Evolutionary conservation across 2,329 filamentous ascomycete species (phyloP), one percentile per base, ranked within the genome.

Genomic region (Epichloe sibirici): DNA sequence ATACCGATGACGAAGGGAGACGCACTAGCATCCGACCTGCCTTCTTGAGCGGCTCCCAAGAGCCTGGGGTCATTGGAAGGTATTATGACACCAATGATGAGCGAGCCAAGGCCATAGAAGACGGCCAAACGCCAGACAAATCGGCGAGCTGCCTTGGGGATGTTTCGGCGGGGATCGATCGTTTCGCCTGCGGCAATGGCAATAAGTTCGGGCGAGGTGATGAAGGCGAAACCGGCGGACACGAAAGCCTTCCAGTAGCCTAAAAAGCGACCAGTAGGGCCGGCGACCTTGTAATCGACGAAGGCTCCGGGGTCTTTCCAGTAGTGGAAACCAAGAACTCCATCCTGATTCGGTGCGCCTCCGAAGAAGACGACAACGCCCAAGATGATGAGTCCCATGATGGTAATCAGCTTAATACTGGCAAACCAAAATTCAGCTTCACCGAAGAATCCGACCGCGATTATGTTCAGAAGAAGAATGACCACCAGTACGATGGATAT

Each of bases 1-100:
- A 88, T 88, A 35, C 84, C 83, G 57, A 82, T 78, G 49, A 82
- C 79, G 65, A 83, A 81, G 1, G 82, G 82, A 35, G 78, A 83
- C 2, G 80, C 77, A 8, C 74, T 76, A 8, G 81, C 61, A 59
- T 77, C 72, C 57, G 82, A 82, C 28, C 45, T 55, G 44, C 53
- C 53, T 8, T 3, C 39, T 5, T 53, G 35, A 40, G 48, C 35
- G 48, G 73, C 76, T 37, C 69, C 70, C 3, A 82, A 74, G 57
- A 91, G 74, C 7, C 74, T 73, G 0, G 69, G 57, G 59, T 90
- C 80, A 56, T 88, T 74, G 62, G 82, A 85, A 2, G 88, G 74
- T 6, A 81, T 78, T 52, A 83, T 71, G 59, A 80, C 73, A 50
- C 82, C 81, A 45, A 85, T 76, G 55, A 82, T 68, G 57, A 85